phyloP scores from a whole-genome alignment of 2,329 filamentous ascomycete species.

The Calonectria hawksworthii region DNA sequence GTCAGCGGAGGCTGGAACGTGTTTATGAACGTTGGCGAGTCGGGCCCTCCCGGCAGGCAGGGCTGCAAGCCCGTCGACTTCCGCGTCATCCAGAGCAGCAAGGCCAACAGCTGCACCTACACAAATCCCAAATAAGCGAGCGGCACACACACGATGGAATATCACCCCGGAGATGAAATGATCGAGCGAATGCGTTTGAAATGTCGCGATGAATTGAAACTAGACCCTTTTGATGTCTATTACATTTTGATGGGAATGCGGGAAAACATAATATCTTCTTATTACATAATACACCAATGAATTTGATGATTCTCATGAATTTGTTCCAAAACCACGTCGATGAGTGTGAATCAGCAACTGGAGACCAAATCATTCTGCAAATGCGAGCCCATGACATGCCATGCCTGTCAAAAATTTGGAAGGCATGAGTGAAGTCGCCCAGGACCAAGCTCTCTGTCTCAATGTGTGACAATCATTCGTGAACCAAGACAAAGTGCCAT shows the following conservation, averaged over 20 bases:
- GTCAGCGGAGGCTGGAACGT: conserved; percentile 57
- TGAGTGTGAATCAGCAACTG: not conserved
- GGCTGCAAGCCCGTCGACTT: conserved; percentile 54
- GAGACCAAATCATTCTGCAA: too few relatives aligned
- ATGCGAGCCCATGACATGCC: too few relatives aligned
- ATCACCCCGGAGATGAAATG: too few relatives aligned
- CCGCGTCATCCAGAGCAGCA: conserved; percentile 44
- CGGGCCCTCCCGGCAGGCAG: conserved; percentile 53
- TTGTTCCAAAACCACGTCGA: too few relatives aligned
- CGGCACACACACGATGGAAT: not conserved
- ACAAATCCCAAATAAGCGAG: not conserved
- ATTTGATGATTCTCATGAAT: not conserved
- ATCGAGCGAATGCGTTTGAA: not conserved
- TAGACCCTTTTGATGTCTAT: not conserved
- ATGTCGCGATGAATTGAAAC: not conserved
- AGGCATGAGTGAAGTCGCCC: too few relatives aligned
- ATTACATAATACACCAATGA: not conserved
- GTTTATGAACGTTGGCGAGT: conserved; percentile 50
- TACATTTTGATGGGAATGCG: not conserved
- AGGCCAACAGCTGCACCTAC: conserved; percentile 56
- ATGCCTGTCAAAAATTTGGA: too few relatives aligned
- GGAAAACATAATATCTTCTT: not conserved
- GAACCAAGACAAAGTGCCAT: too few relatives aligned
- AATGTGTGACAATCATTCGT: too few relatives aligned
- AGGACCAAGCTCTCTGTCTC: too few relatives aligned